These are phyloP conservation scores for Trichoderma breve DNA, from an alignment of 2,329 filamentous ascomycete species.

Conservation along the genomic window DNA sequence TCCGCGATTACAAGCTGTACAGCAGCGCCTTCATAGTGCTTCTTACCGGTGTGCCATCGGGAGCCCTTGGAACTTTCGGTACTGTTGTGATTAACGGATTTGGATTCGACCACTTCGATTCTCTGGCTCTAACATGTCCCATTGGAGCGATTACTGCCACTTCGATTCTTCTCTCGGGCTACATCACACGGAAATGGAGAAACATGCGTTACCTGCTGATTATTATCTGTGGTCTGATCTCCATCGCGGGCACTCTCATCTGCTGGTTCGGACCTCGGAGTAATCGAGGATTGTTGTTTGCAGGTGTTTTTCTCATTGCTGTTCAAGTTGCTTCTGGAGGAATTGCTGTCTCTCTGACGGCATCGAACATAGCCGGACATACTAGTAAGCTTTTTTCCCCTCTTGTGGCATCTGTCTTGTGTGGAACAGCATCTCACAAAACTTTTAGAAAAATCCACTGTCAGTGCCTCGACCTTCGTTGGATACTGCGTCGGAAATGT, in stretches of 20 bases:
- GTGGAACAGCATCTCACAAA: not conserved
- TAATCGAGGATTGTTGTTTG: not conserved
- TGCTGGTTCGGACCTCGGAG: not conserved
- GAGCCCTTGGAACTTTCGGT: slow-evolving; percentile 1
- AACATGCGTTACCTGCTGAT: not conserved
- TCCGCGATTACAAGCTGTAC: slow-evolving; percentile 6
- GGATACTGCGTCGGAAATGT: slow-evolving; percentile 5
- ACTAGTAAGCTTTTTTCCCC: not conserved
- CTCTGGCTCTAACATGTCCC: not conserved
- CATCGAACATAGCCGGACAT: slow-evolving; percentile 5
- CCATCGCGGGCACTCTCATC: not conserved
- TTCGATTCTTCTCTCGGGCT: not conserved
- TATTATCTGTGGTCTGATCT: not conserved
- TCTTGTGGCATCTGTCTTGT: not conserved
- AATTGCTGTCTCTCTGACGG: not conserved
- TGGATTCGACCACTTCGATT: slow-evolving; percentile 1
- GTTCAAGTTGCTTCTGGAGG: slow-evolving; percentile 4
- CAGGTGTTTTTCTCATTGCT: not conserved
- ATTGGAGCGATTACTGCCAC: slow-evolving; percentile 2
- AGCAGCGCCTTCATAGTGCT: slow-evolving; percentile 5
- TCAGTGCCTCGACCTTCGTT: slow-evolving; percentile 4
- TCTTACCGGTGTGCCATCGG: not conserved
- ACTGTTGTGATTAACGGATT: not conserved
- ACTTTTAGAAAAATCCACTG: not conserved
- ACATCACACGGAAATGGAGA: not conserved